phyloP scores from a whole-genome alignment of 306 rosid species.

The Trifolium pratense region DNA sequence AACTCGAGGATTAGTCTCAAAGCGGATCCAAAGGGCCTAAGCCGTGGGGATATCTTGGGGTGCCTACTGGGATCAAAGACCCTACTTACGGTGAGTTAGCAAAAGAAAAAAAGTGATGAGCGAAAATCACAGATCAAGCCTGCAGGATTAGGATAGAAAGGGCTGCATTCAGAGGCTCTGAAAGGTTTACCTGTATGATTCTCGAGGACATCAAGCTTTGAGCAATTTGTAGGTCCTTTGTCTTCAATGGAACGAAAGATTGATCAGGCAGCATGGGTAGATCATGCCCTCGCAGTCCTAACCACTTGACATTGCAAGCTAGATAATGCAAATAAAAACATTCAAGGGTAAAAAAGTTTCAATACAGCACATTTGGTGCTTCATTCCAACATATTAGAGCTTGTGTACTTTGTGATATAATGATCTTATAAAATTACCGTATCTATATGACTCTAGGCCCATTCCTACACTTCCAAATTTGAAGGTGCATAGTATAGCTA shows the following conservation, averaged over 20 bases:
- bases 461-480: slow-evolving; percentile 86
- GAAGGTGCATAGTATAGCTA: slow-evolving; percentile 86
- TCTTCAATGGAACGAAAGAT: slow-evolving; percentile 70
- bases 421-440: slow-evolving; percentile 55
- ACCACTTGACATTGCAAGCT: slow-evolving; percentile 93
- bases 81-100: background rate
- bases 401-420: background rate
- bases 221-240: slow-evolving; percentile 77
- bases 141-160: slow-evolving; percentile 15
- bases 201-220: slow-evolving; percentile 79
- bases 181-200: slow-evolving; percentile 61
- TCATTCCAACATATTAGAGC: slow-evolving; percentile 26
- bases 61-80: background rate
- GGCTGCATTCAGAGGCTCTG: slow-evolving; percentile 10
- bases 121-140: slow-evolving; percentile 14
- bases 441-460: slow-evolving; percentile 93
- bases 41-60: background rate
- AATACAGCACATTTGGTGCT: slow-evolving; percentile 12
- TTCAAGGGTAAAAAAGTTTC: background rate
- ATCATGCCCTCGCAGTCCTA: slow-evolving; percentile 80
- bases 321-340: slow-evolving; percentile 30
- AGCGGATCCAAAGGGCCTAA: background rate
- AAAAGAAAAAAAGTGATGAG: background rate
- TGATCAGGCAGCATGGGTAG: slow-evolving; percentile 61
- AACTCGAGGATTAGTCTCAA: background rate